Evolutionary conservation across 2,329 filamentous ascomycete species (phyloP).

Genomic region (Cercospora zeina): DNA sequence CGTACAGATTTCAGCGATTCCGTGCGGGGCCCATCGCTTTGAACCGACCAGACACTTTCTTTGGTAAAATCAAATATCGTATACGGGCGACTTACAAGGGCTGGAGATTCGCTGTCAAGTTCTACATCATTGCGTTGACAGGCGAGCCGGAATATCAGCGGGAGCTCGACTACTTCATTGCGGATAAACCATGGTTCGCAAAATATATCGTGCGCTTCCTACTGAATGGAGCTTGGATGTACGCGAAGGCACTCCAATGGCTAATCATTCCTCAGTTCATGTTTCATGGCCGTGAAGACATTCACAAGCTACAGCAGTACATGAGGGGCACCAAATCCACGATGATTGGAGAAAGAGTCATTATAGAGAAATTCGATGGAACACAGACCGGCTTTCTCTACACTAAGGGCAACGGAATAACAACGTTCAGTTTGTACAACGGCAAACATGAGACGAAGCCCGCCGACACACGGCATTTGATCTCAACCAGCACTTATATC

Average conservation of each 20-base stretch:
- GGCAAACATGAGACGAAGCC: conserved; percentile 50
- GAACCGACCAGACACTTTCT: background rate
- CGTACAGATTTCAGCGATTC: conserved; percentile 9
- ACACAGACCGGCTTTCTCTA: conserved; percentile 14
- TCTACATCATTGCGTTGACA: conserved; percentile 18
- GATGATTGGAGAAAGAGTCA: conserved; percentile 14
- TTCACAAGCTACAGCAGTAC: conserved; percentile 7
- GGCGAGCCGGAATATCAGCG: conserved; percentile 18
- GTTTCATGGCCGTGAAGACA: conserved; percentile 12
- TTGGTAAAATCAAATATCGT: conserved; percentile 16
- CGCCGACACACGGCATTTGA: conserved; percentile 44
- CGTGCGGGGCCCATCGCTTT: conserved; percentile 4
- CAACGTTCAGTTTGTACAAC: conserved; percentile 39
- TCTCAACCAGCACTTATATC: conserved; percentile 52
- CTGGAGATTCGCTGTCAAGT: conserved; percentile 18
- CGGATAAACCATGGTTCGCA: conserved; percentile 7
- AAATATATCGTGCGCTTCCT: conserved; percentile 2
- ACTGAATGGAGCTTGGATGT: conserved; percentile 18
- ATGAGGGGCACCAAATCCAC: conserved; percentile 18
- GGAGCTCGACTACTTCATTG: conserved; percentile 18
- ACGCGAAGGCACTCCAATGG: conserved; percentile 14
- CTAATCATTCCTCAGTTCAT: conserved; percentile 15
- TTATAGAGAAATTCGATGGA: conserved; percentile 1
- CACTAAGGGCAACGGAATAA: conserved; percentile 12
- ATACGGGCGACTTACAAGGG: conserved; percentile 13